Base-by-base conservation (phyloP, 2,329 filamentous ascomycete species). In the Epichloe sp. region DNA sequence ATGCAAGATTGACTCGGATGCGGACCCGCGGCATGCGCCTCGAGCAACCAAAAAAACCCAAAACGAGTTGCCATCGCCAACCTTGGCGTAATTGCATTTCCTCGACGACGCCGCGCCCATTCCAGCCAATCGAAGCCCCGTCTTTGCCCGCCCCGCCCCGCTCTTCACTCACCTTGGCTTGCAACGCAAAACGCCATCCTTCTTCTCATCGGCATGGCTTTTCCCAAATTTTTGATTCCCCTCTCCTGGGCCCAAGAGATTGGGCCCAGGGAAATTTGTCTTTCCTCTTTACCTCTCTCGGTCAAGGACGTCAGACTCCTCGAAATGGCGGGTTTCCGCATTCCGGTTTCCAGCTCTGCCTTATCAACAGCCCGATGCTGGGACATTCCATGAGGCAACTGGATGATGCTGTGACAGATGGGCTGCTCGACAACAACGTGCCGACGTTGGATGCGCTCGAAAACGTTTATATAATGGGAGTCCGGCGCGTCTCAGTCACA, bases 151-250 rank as follows among this genome's bases (percentile, higher is more conserved):
- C 31, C 10, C 31, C 10, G 31, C 10, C 31, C 31, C 10, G 31
- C 31, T 3, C 31, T 31, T 11, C 31, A 31, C 31, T 31, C 10
- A 10, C 10, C 31, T 31, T 31, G 26, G 26, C 26, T 31, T 31
- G 26, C 26, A 11, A 31, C 8, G 7, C 14, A 38, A 14, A 38
- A 38, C 37, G 37, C 37, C 37, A 38, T 38, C 14, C n/a, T 7
- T 38, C 36, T 38, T 38, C 12, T 38, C 36, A 38, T 38, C 31
- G 31, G 31, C 31, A 31, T 38, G 37, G 14, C 37, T 38, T 38
- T n/a, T 14, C 8, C 11, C 14, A 14, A 12, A 0, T 38, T n/a
- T 38, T n/a, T 66, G 48, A 37, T 69, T 31, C 23, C 23, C 23
- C 23, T 26, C 23, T 26, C 23, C 23, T 3, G 23, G 23, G 1